Evolutionary conservation across 139 green algal genomes (phyloP), one percentile per base, ranked within the genome.

Genomic region (Chlorokybus atmophyticus): DNA sequence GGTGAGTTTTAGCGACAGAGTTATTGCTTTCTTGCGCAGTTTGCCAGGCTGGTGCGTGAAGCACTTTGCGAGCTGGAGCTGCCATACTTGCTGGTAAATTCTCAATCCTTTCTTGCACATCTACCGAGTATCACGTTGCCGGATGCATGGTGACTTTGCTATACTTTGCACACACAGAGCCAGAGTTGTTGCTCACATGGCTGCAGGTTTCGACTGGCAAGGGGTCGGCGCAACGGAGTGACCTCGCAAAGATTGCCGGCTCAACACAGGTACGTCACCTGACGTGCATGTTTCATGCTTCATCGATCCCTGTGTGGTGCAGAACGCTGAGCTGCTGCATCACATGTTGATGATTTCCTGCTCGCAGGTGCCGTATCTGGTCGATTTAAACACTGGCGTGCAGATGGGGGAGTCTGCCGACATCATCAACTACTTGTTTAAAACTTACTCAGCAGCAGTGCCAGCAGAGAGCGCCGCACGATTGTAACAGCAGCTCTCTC

Each of bases 21-120:
- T n/a, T n/a, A n/a, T n/a, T n/a, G n/a, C n/a, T n/a, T n/a, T n/a
- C 6, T 48, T 10, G 47, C 14, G 51, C 65, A 74, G 59, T 74
- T 74, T 41, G 66, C 66, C 8, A 4, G 66, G 4, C 59, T 74
- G 17, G 59, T 64, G n/a, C 31, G 66, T 10, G 66, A 74, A 53
- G 66, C 59, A 19, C 52, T 74, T 29, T 74, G 66, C 30, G 66
- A 68, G 41, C 49, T 74, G 4, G 66, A 74, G 47, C n/a, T 74
- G 1, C 66, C 66, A 24, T 68, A 74, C 51, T 48, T 53, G 21
- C 31, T 68, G 7, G 19, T 40, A 8, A 62, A 32, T 51, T n/a
- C n/a, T n/a, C n/a, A n/a, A n/a, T n/a, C n/a, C n/a, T n/a, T 41
- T 10, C 47, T 10, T 10, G 10, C 10, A 19, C 47, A 19, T 17